A percentile compares a stretch with the other conserved stretches of the same genome.
These are phyloP conservation scores for Spergularia azorica DNA, from an alignment of 179 eudicot genomes.

Conservation along the genomic window DNA sequence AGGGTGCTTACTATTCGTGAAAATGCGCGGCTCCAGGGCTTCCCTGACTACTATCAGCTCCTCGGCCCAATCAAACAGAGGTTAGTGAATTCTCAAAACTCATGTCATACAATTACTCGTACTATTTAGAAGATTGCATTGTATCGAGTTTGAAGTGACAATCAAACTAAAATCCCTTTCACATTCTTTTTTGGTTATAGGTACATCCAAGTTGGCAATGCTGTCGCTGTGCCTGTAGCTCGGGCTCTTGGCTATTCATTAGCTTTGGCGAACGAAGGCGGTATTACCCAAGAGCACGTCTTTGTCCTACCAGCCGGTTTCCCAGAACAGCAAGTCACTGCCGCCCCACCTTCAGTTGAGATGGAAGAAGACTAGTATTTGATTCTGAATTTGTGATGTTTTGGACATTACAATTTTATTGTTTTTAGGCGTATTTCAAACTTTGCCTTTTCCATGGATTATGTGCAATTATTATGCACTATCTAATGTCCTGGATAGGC, in stretches of 20 bases:
- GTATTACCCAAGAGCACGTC: conserved; percentile 21
- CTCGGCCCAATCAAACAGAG: conserved; percentile 42
- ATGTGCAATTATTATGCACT: no score
- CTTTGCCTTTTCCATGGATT: no score
- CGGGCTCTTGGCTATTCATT: conserved; percentile 49
- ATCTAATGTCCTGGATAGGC: no score
- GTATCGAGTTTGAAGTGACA: neutral
- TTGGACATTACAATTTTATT: no score
- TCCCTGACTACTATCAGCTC: conserved; percentile 69
- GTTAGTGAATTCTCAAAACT: conserved; percentile 2
- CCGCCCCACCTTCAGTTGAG: neutral
- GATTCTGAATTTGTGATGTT: no score
- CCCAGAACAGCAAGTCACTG: neutral
- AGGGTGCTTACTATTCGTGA: conserved; percentile 68
- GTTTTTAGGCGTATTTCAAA: no score
- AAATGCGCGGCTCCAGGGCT: conserved; percentile 78
- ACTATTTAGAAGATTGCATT: neutral
- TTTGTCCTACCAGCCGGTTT: conserved; percentile 12
- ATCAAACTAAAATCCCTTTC: no score
- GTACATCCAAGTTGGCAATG: conserved; percentile 70
- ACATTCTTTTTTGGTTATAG: conserved; percentile 15
- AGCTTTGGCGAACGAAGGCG: conserved; percentile 43
- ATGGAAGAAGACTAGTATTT: no score
- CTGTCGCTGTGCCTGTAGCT: conserved; percentile 64
- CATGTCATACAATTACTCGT: no score